Evolutionary conservation across 2,329 filamentous ascomycete species (phyloP).

Genomic region (Trichoderma lentiforme): DNA sequence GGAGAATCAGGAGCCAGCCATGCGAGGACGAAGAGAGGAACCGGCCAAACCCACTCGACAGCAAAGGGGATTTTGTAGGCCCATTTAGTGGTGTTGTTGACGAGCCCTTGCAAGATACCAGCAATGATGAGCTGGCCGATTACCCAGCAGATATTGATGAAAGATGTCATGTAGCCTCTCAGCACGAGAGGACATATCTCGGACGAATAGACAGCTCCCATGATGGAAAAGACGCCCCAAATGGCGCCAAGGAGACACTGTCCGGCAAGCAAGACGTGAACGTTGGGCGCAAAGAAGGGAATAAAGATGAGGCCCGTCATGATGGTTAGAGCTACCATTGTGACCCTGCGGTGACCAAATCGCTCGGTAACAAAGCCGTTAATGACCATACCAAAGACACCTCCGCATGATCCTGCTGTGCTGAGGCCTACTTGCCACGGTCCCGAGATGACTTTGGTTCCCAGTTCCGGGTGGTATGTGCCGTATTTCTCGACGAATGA

Average conservation of each 20-base stretch:
- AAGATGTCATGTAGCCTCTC: constrained; percentile 37
- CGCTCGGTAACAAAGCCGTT: constrained; percentile 23
- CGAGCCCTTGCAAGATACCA: constrained; percentile 17
- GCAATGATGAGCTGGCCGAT: constrained; percentile 18
- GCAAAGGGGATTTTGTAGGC: constrained; percentile 28
- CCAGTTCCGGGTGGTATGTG: constrained; percentile 12
- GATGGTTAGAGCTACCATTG: constrained; percentile 46
- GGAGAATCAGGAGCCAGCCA: constrained; percentile 35
- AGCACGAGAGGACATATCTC: constrained; percentile 34
- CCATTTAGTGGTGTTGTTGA: constrained; percentile 21
- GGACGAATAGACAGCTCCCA: constrained; percentile 42
- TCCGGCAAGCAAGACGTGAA: constrained; percentile 39
- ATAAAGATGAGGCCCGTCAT: constrained; percentile 28
- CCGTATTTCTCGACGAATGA: constrained; percentile 31
- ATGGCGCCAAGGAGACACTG: constrained; percentile 42
- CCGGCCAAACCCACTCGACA: constrained; percentile 27
- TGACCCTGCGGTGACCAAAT: constrained; percentile 42
- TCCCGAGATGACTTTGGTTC: constrained; percentile 34
- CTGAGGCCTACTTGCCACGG: constrained; percentile 47
- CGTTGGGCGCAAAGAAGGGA: constrained; percentile 29
- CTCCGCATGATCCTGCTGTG: constrained; percentile 41
- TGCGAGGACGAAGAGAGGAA: constrained; percentile 18
- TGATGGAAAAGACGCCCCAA: constrained; percentile 39
- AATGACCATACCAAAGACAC: constrained; percentile 27
- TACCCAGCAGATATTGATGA: constrained; percentile 25